Conservation (phyloP, 306 rosid genomes). For the Corylus heterophylla region DNA sequence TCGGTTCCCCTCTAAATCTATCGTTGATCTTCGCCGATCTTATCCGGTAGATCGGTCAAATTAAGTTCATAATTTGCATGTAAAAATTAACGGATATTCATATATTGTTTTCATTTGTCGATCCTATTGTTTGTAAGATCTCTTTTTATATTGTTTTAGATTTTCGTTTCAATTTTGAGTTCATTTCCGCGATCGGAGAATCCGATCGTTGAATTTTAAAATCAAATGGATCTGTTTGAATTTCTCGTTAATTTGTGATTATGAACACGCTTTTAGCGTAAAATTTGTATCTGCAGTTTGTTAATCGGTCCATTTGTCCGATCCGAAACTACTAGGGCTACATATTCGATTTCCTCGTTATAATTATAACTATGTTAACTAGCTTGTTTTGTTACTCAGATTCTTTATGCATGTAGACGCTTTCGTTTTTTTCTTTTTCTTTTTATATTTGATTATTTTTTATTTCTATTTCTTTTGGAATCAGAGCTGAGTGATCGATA, state of each 20-base stretch:
- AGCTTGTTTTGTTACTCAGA: neutral
- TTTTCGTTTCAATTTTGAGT: neutral
- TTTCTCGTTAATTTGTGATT: neutral
- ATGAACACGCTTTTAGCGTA: neutral
- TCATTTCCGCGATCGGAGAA: neutral
- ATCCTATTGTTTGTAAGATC: neutral
- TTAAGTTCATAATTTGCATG: neutral
- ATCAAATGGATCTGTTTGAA: constrained; percentile 13
- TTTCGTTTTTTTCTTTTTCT: neutral
- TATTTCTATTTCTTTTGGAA: neutral
- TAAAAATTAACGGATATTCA: neutral
- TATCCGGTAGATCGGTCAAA: neutral
- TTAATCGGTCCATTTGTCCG: neutral
- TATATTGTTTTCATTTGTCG: neutral
- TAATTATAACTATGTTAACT: neutral
- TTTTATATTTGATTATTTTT: neutral
- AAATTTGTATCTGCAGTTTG: neutral
- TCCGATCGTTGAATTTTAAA: neutral
- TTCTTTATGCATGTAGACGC: neutral
- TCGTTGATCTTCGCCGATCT: neutral
- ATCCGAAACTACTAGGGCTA: neutral
- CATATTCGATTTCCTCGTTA: neutral
- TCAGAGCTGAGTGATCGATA: constrained; percentile 38
- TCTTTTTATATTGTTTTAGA: neutral
- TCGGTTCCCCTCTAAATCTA: neutral